phyloP scores from a whole-genome alignment of 148 eudicot species.

The Diospyros lotus region DNA sequence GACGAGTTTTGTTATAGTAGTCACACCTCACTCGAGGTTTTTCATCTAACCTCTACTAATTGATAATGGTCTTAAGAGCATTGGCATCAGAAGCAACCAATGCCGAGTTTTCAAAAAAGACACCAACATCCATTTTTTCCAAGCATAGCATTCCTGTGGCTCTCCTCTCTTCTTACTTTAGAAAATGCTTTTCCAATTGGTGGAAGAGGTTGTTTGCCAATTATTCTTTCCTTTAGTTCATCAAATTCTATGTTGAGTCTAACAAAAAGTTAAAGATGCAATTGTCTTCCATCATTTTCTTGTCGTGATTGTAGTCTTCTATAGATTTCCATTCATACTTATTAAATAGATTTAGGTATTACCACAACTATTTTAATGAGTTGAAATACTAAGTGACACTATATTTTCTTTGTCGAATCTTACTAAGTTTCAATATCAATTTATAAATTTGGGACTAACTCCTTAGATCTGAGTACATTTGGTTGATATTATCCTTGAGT shows the following conservation, averaged over 20 bases:
- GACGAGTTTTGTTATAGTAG: slow-evolving; percentile 1
- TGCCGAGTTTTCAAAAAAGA: too few species aligned
- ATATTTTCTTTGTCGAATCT: neutral
- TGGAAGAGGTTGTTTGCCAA: neutral
- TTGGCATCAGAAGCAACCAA: too few species aligned
- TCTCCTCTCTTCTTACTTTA: too few species aligned
- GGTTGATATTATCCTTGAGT: too few species aligned
- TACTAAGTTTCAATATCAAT: neutral
- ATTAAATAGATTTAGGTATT: slow-evolving; percentile 2
- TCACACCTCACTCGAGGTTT: neutral
- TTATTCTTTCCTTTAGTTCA: neutral
- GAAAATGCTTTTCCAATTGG: neutral
- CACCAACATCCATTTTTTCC: too few species aligned
- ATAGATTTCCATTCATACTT: slow-evolving; percentile 8
- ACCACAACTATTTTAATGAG: neutral
- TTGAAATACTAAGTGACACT: neutral
- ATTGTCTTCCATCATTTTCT: slow-evolving; percentile 1
- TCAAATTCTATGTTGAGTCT: too few species aligned
- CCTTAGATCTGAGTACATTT: neutral
- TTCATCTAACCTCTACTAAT: neutral
- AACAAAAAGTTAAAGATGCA: neutral
- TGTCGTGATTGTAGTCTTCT: neutral
- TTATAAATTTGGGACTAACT: neutral
- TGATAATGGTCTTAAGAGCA: neutral
- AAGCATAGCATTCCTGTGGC: too few species aligned